Conservation (phyloP, 768 basidiomycete species). For the Phallus indusiatus region DNA sequence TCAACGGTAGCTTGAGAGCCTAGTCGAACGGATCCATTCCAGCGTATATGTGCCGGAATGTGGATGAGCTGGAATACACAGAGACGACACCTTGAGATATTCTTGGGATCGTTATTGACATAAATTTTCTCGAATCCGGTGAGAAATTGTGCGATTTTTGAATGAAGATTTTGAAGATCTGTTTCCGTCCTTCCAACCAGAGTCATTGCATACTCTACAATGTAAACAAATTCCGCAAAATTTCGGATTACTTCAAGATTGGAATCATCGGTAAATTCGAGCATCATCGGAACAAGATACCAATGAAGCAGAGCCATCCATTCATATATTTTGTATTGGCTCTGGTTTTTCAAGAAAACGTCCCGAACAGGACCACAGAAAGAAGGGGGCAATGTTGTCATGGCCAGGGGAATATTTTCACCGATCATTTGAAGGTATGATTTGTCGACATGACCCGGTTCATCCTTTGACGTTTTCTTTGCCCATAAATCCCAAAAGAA, state of each 20-base stretch:
- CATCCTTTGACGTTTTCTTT: constrained; percentile 10
- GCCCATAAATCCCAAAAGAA: constrained; percentile 26
- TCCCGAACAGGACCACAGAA: constrained; percentile 23
- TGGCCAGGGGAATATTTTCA: constrained; percentile 14
- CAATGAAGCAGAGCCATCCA: constrained; percentile 29
- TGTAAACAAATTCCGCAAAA: constrained; percentile 19
- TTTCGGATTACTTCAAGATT: constrained; percentile 17
- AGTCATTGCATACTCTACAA: constrained; percentile 25
- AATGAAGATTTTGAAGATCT: constrained; percentile 17
- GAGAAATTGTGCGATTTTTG: constrained; percentile 19
- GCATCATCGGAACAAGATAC: constrained; percentile 26
- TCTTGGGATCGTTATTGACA: constrained; percentile 19
- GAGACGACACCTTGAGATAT: constrained; percentile 18
- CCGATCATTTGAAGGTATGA: constrained; percentile 17
- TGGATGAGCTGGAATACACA: constrained; percentile 28
- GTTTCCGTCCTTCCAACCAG: constrained; percentile 10
- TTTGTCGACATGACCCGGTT: constrained; percentile 4
- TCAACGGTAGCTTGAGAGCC: constrained; percentile 10
- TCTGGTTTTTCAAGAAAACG: constrained; percentile 23
- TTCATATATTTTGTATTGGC: constrained; percentile 28
- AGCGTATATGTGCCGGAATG: constrained; percentile 25
- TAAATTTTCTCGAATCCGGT: constrained; percentile 20
- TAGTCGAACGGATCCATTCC: constrained; percentile 26
- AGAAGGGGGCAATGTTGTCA: constrained; percentile 22
- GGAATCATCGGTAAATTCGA: constrained; percentile 23